Evolutionary conservation across 2,329 filamentous ascomycete species (phyloP).

Genomic region (Aspergillus fijiensis): DNA sequence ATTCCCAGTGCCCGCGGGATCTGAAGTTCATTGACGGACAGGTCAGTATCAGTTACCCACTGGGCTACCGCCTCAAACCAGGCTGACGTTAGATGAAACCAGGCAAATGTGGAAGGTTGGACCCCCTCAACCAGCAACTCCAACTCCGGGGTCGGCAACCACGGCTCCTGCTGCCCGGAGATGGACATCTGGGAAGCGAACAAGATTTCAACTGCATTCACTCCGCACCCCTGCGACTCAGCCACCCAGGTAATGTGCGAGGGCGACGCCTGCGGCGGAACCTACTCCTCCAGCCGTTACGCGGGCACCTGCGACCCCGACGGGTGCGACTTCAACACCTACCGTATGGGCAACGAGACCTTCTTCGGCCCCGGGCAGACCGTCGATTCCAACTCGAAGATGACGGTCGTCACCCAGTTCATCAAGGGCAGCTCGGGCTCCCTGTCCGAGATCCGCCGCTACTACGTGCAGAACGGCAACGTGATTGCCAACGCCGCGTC

Average conservation of each 20-base stretch:
- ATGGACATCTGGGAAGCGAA: constrained; percentile 73
- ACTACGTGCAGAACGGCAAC: constrained; percentile 63
- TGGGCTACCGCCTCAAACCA: not conserved
- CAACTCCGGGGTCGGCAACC: constrained; percentile 53
- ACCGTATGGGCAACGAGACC: constrained; percentile 61
- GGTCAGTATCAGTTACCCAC: constrained; percentile 5
- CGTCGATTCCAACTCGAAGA: constrained; percentile 58
- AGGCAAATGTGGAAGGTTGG: constrained; percentile 58
- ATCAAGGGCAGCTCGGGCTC: constrained; percentile 51
- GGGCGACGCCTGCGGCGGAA: constrained; percentile 54
- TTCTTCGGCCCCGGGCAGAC: constrained; percentile 62
- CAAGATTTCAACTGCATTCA: constrained; percentile 61
- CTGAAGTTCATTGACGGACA: constrained; percentile 46
- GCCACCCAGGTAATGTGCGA: constrained; percentile 53
- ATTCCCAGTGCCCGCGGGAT: constrained; percentile 56
- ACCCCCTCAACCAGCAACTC: constrained; percentile 51
- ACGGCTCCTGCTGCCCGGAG: constrained; percentile 64
- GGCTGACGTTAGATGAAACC: constrained; percentile 7
- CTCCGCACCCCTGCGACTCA: constrained; percentile 62
- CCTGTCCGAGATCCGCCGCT: constrained; percentile 61
- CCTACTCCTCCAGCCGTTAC: constrained; percentile 55
- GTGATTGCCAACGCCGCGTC: constrained; percentile 57
- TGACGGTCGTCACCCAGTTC: constrained; percentile 71
- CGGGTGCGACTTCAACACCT: constrained; percentile 70
- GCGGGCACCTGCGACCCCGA: constrained; percentile 64